Evolutionary conservation across 78 protist genomes (phyloP).

Genomic region (Bigelowiella natans): DNA sequence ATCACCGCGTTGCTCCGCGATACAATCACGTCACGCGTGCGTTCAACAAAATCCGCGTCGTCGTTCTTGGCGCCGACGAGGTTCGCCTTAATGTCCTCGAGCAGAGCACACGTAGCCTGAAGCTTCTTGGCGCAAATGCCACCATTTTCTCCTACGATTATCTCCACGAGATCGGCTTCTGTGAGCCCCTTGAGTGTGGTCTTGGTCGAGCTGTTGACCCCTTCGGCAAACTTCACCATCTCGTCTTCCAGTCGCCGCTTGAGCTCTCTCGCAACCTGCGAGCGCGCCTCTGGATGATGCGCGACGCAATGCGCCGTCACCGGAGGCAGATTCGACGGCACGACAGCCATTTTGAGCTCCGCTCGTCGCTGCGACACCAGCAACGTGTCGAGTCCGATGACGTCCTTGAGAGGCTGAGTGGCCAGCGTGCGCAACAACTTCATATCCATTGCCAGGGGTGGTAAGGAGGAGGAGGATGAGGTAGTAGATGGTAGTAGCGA

Average conservation of each 20-base stretch:
- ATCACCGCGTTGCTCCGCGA: too few relatives aligned
- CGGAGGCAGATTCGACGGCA: neutral
- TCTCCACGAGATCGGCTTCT: neutral
- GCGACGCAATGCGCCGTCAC: neutral
- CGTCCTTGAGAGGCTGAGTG: neutral
- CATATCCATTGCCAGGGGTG: too few relatives aligned
- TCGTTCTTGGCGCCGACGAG: neutral
- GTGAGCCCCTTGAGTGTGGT: neutral
- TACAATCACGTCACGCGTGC: neutral
- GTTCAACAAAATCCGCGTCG: neutral
- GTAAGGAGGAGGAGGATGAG: too few relatives aligned
- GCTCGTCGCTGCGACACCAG: neutral
- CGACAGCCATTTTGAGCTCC: neutral
- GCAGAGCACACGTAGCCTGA: neutral
- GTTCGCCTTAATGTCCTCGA: neutral
- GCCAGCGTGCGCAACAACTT: neutral
- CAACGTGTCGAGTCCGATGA: neutral
- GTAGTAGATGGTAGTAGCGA: too few relatives aligned
- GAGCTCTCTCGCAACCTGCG: neutral
- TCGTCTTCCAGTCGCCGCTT: neutral
- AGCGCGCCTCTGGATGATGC: constrained; percentile 9
- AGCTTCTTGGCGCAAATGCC: neutral
- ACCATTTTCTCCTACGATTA: neutral
- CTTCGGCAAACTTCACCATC: neutral
- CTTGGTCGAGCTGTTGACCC: neutral